Percentiles rank a stretch among this genome's conserved stretches.
Evolutionary conservation across 129 eudicot species (phyloP).

Genomic region (Pittosporum tobira): DNA sequence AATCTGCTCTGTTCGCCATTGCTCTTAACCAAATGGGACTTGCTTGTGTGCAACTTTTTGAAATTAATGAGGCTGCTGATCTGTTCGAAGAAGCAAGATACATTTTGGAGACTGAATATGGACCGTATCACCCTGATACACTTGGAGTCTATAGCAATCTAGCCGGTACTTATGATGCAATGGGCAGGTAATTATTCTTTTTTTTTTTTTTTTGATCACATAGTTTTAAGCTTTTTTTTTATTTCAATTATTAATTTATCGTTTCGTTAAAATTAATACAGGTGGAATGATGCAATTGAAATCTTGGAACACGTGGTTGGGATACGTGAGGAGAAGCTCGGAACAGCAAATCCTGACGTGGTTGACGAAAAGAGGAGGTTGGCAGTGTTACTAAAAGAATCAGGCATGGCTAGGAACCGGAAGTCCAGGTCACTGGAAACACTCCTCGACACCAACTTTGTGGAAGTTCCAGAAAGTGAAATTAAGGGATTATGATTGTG

Average conservation of each 20-base stretch:
- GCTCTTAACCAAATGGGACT: constrained; percentile 93
- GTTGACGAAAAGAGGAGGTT: constrained; percentile 72
- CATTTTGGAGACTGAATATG: constrained; percentile 73
- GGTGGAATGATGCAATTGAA: constrained; percentile 76
- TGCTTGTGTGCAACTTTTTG: constrained; percentile 59
- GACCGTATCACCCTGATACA: constrained; percentile 82
- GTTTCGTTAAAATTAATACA: constrained; percentile 7
- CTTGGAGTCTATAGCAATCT: constrained; percentile 88
- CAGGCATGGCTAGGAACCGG: constrained; percentile 58
- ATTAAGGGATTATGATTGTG: constrained; percentile 7
- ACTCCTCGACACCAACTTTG: constrained; percentile 39
- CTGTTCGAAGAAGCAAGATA: constrained; percentile 72
- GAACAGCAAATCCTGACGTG: constrained; percentile 89
- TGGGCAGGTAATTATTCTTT: constrained; percentile 57
- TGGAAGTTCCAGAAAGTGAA: constrained; percentile 9
- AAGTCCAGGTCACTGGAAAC: constrained; percentile 63
- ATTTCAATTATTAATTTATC: not conserved
- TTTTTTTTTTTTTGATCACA: not conserved
- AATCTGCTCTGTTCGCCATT: constrained; percentile 58
- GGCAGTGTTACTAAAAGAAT: constrained; percentile 52
- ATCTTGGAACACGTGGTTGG: constrained; percentile 71
- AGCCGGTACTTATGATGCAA: constrained; percentile 96
- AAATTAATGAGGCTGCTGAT: constrained; percentile 78
- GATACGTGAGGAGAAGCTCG: constrained; percentile 89
- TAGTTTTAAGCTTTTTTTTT: too few relatives aligned